Conservation (phyloP, 108 stramenopile genomes). For the Cylindrotheca closterium region DNA sequence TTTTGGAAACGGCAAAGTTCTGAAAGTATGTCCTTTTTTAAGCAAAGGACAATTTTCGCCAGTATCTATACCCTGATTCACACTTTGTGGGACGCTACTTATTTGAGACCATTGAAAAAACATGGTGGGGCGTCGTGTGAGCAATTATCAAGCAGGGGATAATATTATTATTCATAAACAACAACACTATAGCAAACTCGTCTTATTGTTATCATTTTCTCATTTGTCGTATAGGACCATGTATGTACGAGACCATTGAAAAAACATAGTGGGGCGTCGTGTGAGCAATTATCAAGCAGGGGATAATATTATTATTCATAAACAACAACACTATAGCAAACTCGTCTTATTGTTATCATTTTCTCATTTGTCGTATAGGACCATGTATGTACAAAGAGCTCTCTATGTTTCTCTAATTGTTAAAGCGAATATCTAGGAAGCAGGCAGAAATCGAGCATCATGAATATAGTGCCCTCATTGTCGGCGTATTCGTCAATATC, state of each 20-base stretch:
- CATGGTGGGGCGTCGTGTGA: no score
- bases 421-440: slow-evolving; percentile 36
- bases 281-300: not conserved
- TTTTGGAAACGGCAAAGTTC: slow-evolving; percentile 46
- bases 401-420: not conserved
- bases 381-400: no score
- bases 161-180: not conserved
- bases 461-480: slow-evolving; percentile 70
- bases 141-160: not conserved
- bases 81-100: not conserved
- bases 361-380: no score
- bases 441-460: slow-evolving; percentile 79
- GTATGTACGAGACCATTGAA: no score
- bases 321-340: not conserved
- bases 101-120: no score
- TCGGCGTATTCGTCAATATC: slow-evolving; percentile 57
- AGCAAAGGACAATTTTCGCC: slow-evolving; percentile 59
- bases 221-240: no score
- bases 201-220: slow-evolving; percentile 1
- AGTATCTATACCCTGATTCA: slow-evolving; percentile 58
- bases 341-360: not conserved
- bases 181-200: not conserved
- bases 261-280: no score
- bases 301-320: not conserved
- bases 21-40: slow-evolving; percentile 67